Conservation (phyloP, 306 rosid species). For the Vigna unguiculata region DNA sequence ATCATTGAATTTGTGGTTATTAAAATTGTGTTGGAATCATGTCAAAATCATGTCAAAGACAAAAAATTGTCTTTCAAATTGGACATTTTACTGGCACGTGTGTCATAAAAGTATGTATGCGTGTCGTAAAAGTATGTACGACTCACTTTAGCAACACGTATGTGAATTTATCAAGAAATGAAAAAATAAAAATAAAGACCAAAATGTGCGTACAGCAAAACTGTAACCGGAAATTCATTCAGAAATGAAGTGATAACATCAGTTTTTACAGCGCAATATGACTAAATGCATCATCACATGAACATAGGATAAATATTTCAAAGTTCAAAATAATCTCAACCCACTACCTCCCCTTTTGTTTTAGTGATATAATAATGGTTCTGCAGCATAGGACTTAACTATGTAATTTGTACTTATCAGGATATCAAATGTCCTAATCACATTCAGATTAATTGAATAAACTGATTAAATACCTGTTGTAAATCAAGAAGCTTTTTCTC, state of each 20-base stretch:
- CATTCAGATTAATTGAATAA: constrained; percentile 21
- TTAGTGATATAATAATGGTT: not conserved
- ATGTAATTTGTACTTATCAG: not conserved
- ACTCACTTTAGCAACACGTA: not conserved
- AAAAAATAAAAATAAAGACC: not conserved
- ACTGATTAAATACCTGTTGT: constrained; percentile 68
- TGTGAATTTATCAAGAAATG: not conserved
- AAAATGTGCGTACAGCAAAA: constrained; percentile 1
- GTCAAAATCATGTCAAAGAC: too few species aligned
- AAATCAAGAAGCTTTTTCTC: constrained; percentile 92
- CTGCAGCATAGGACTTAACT: not conserved
- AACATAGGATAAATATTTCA: too few species aligned
- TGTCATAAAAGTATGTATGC: too few species aligned
- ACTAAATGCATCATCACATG: too few species aligned
- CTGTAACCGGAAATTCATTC: constrained; percentile 3
- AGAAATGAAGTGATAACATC: not conserved
- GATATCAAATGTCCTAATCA: not conserved
- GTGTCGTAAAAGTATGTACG: too few species aligned
- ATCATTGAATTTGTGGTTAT: too few species aligned
- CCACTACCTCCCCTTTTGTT: not conserved
- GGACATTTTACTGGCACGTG: too few species aligned
- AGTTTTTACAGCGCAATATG: not conserved
- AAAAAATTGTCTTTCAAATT: too few species aligned
- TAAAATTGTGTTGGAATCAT: too few species aligned
- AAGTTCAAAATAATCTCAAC: not conserved